phyloP scores from a whole-genome alignment of 202 grass and related monocot genomes.

The Sporobolus alterniflorus region DNA sequence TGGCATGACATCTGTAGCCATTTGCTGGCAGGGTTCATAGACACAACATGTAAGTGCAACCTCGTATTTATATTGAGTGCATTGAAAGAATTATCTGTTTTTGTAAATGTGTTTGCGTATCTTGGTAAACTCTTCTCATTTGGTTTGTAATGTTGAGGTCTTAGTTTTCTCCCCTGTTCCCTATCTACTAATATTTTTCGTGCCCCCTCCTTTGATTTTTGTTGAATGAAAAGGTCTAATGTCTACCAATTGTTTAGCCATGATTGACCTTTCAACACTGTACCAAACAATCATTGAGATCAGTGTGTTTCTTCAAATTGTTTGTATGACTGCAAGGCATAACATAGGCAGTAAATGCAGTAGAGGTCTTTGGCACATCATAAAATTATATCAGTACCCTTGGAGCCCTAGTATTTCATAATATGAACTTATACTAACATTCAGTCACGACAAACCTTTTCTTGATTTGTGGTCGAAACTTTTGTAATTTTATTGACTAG shows the following conservation, averaged over 20 bases:
- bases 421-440: not conserved
- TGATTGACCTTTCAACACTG: not conserved
- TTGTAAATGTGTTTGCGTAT: not conserved
- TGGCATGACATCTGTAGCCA: slow-evolving; percentile 45
- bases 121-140: not conserved
- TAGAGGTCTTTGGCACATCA: not conserved
- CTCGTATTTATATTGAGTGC: slow-evolving; percentile 27
- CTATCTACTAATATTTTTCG: not conserved
- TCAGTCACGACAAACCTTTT: too few relatives aligned
- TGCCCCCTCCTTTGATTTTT: not conserved
- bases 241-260: not conserved
- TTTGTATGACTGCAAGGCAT: not conserved
- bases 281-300: not conserved
- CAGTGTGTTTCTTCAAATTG: not conserved
- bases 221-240: not conserved
- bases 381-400: not conserved
- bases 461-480: not conserved
- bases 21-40: slow-evolving; percentile 49
- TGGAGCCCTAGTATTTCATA: not conserved
- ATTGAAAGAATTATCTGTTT: slow-evolving; percentile 10
- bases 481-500: not conserved
- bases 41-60: slow-evolving; percentile 57
- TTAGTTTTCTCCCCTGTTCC: not conserved
- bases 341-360: not conserved
- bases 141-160: not conserved